These are phyloP conservation scores for Astrocystis sublimbata DNA, from an alignment of 495 filamentous ascomycete genomes.

Conservation along the genomic window DNA sequence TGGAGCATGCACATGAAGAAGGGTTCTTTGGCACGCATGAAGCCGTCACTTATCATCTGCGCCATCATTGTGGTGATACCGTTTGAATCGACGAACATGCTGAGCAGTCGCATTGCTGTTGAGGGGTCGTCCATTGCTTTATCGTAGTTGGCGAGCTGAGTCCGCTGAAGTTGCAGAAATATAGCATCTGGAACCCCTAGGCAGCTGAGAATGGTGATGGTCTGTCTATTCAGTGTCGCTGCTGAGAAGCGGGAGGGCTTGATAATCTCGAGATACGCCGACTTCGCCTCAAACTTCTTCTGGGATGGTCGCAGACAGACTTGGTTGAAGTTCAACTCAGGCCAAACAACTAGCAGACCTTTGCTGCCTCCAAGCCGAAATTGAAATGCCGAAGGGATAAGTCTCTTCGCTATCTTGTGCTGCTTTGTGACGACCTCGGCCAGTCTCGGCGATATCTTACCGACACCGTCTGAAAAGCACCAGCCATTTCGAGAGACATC, in stretches of 20 bases:
- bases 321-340: slow-evolving; percentile 59
- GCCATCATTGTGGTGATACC: slow-evolving; percentile 73
- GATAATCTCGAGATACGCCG: slow-evolving; percentile 80
- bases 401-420: slow-evolving; percentile 53
- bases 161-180: slow-evolving; percentile 66
- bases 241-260: slow-evolving; percentile 70
- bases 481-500: slow-evolving; percentile 68
- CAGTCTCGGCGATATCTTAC: slow-evolving; percentile 81
- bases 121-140: slow-evolving; percentile 63
- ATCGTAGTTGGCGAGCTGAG: slow-evolving; percentile 65
- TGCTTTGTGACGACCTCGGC: slow-evolving; percentile 68
- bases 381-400: slow-evolving; percentile 79
- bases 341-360: slow-evolving; percentile 75
- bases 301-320: slow-evolving; percentile 81
- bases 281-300: slow-evolving; percentile 75
- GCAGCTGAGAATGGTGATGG: slow-evolving; percentile 78
- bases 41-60: slow-evolving; percentile 74
- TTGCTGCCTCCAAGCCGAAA: slow-evolving; percentile 92
- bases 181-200: slow-evolving; percentile 69
- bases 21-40: slow-evolving; percentile 74
- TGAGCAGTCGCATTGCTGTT: slow-evolving; percentile 65
- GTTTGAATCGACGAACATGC: slow-evolving; percentile 80
- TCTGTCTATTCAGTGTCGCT: slow-evolving; percentile 83
- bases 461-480: slow-evolving; percentile 89
- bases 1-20: slow-evolving; percentile 75